Conservation (phyloP, 129 eudicot species). For the Arctium minus region DNA sequence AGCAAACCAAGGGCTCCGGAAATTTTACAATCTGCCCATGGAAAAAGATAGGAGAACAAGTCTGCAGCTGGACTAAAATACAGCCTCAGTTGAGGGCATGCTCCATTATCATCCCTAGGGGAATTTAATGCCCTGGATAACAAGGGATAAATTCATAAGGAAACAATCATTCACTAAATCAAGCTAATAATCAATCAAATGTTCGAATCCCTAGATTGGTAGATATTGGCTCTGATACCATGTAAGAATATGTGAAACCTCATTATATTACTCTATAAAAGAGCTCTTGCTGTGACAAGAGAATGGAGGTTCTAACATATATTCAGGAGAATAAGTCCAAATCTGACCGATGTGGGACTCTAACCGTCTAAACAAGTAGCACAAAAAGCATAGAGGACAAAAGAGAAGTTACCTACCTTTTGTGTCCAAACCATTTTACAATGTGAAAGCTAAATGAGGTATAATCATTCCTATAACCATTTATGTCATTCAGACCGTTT, state of each 20-base stretch:
- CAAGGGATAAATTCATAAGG: background rate
- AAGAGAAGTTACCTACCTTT: too few relatives aligned
- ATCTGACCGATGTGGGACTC: background rate
- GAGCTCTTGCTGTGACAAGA: too few relatives aligned
- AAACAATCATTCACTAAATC: background rate
- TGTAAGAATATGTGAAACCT: background rate
- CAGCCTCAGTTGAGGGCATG: conserved; percentile 55
- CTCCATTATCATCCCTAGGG: conserved; percentile 49
- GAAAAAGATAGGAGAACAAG: conserved; percentile 50
- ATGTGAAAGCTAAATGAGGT: background rate
- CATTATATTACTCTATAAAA: background rate
- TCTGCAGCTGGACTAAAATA: conserved; percentile 59
- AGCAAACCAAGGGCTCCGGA: conserved; percentile 62
- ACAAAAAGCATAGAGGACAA: background rate
- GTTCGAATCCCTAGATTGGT: background rate
- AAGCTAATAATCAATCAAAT: background rate
- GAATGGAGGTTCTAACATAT: background rate
- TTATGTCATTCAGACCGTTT: background rate
- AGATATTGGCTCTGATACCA: background rate
- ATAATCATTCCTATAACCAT: too few relatives aligned
- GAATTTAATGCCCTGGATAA: conserved; percentile 47
- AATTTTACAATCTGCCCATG: conserved; percentile 56
- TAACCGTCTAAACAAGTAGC: background rate
- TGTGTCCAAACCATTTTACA: too few relatives aligned
- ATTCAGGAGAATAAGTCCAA: background rate